Percentiles rank a stretch among this genome's conserved stretches.
These are phyloP conservation scores for Neurospora cerealis DNA, from an alignment of 495 filamentous ascomycete genomes.

Conservation along the genomic window DNA sequence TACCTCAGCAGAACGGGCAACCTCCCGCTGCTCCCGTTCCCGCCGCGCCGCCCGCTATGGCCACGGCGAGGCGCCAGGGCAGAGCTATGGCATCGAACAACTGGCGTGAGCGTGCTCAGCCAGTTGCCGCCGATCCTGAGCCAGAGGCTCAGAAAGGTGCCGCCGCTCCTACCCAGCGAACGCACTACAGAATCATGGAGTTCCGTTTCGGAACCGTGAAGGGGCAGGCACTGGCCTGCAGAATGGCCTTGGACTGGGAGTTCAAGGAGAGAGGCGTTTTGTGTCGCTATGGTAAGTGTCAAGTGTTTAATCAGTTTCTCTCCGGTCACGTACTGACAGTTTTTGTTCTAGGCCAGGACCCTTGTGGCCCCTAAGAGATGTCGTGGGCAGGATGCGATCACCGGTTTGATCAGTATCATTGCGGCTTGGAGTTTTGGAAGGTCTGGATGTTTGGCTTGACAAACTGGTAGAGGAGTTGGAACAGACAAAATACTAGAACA, in stretches of 20 bases:
- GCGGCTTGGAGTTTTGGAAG: too few species aligned
- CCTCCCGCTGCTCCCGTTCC: conserved; percentile 4
- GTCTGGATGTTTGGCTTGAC: too few species aligned
- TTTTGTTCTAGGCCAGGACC: not conserved
- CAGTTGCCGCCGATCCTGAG: fast-evolving
- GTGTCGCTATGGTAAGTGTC: conserved; percentile 14
- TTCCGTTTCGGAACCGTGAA: conserved; percentile 34
- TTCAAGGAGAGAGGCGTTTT: conserved; percentile 13
- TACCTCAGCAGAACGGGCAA: not conserved
- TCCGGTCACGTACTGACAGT: too few species aligned
- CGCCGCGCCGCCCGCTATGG: not conserved
- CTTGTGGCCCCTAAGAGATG: not conserved
- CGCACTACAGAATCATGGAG: conserved; percentile 4
- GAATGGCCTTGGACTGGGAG: conserved; percentile 26
- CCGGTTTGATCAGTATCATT: too few species aligned
- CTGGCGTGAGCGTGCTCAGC: not conserved
- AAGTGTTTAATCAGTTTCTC: too few species aligned
- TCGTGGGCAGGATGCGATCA: too few species aligned
- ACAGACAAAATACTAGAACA: not conserved
- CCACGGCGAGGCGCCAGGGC: not conserved
- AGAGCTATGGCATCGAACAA: not conserved
- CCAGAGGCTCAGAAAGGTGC: not conserved
- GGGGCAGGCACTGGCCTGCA: conserved; percentile 31
- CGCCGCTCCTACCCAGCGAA: fast-evolving
- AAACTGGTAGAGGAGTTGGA: not conserved